Evolutionary conservation across 352 stramenopile species (phyloP), one percentile per base, ranked within the genome.

Genomic region (Phytophthora foliorum): DNA sequence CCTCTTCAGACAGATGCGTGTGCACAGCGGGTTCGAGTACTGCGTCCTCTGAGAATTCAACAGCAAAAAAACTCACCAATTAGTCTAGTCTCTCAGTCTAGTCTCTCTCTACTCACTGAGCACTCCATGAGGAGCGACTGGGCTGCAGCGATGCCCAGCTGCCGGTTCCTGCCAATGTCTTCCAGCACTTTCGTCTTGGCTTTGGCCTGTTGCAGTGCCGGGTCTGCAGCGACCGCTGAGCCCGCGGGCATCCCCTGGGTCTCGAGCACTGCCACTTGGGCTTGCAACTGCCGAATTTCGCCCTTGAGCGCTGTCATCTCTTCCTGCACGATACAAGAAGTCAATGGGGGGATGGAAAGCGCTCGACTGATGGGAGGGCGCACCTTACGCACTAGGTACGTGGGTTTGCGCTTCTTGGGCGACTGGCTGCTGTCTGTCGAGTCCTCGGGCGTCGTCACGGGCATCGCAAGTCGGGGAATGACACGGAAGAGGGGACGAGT

Each of bases 101-200:
- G n/a, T n/a, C n/a, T n/a, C 39, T 29, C 31, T 29, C 29, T 31
- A 25, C 3, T 11, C 10, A 73, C 70, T 16, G 66, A 19, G 19
- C 60, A 62, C 41, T 75, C 59, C 11, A 60, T 52, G 24, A 78
- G 14, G 32, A 78, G 49, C 29, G 70, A 72, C 45, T 78, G 70
- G 10, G 70, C 62, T 24, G 31, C 53, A 9, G 70, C 70, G 19
- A 78, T 31, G 11, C 45, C 59, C 13, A 75, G 49, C 22, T 78
- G 66, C 51, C 72, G 60, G 17, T 57, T 60, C 16, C 21, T 55
- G 8, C 46, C 10, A 10, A 34, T 24, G 14, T 59, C 38, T 1
- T 13, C 6, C 25, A 74, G 44, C 17, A 51, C 32, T 19, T 67
- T 71, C 17, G 29, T 52, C 31, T 67, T 32, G 6, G 34, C 29